Percentiles rank a stretch among this genome's conserved stretches.
Evolutionary conservation across 2,329 filamentous ascomycete species (phyloP).

Genomic region (Clonostachys rosea): DNA sequence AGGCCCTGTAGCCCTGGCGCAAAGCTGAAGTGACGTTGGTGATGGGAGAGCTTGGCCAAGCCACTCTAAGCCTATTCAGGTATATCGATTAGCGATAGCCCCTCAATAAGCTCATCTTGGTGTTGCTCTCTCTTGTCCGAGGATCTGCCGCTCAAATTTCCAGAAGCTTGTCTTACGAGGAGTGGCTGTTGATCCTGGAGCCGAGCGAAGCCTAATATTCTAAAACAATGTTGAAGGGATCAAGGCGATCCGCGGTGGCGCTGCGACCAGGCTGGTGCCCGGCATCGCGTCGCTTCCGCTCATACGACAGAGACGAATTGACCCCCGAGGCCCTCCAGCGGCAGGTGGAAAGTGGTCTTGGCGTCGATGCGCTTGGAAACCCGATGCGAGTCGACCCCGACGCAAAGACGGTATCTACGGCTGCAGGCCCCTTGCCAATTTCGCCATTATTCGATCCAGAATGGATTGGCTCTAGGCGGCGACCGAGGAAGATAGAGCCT

Average conservation of each 20-base stretch:
- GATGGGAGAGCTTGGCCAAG: too few species aligned
- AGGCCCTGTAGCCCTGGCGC: too few species aligned
- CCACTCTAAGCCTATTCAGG: too few species aligned
- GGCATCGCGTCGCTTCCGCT: slow-evolving; percentile 19
- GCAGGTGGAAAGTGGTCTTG: slow-evolving; percentile 23
- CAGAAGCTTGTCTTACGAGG: too few species aligned
- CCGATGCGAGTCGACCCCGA: slow-evolving; percentile 27
- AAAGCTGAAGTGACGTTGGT: too few species aligned
- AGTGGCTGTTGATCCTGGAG: too few species aligned
- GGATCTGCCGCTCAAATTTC: too few species aligned
- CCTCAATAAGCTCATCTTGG: too few species aligned
- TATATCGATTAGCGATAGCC: too few species aligned
- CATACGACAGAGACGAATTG: slow-evolving; percentile 20
- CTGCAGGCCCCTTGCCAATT: slow-evolving; percentile 40
- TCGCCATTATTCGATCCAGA: slow-evolving; percentile 49
- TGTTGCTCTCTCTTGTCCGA: too few species aligned
- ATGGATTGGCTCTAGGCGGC: slow-evolving; percentile 38
- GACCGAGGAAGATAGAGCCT: slow-evolving; percentile 31
- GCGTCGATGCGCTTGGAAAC: slow-evolving; percentile 16
- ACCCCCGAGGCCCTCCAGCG: slow-evolving; percentile 19
- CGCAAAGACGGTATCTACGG: slow-evolving; percentile 38
- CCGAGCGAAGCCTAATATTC: too few species aligned
- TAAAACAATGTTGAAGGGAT: slow-evolving; percentile 5
- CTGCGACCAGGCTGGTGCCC: background rate
- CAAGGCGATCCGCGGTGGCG: slow-evolving; percentile 16